Percentiles rank a stretch among this genome's conserved stretches.
Conservation (phyloP, 2,329 filamentous ascomycete genomes). For the Xylaria arbuscula region DNA sequence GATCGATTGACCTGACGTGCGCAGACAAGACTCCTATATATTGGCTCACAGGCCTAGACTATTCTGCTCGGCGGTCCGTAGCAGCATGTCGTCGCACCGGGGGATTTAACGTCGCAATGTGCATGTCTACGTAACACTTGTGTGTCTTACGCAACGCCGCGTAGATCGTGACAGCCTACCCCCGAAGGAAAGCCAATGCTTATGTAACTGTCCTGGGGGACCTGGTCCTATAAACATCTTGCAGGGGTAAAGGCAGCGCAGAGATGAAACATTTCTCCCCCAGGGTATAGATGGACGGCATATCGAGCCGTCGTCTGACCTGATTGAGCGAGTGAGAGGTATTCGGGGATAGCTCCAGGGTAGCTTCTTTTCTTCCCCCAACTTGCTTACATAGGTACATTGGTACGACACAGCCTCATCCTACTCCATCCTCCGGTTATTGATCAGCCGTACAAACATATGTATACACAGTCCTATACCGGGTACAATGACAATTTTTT, state of each 20-base stretch:
- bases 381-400: not conserved
- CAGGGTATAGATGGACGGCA: not conserved
- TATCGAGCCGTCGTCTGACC: conserved; percentile 15
- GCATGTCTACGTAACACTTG: not conserved
- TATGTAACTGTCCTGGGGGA: not conserved
- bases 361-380: conserved; percentile 30
- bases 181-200: not conserved
- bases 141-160: conserved; percentile 23
- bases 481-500: too few relatives aligned
- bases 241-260: not conserved
- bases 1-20: not conserved
- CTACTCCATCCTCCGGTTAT: conserved; percentile 14
- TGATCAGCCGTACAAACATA: not conserved
- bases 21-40: not conserved
- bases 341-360: conserved; percentile 29
- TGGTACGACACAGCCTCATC: conserved; percentile 35
- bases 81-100: conserved; percentile 19
- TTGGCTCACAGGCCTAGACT: not conserved
- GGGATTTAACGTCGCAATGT: conserved; percentile 23
- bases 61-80: conserved; percentile 18
- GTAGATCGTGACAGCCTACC: conserved; percentile 10
- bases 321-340: not conserved
- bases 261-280: conserved; percentile 1
- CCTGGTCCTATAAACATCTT: not conserved
- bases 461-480: not conserved